Base-by-base conservation (phyloP, 2,329 filamentous ascomycete species). In the Aureobasidium zeae region DNA sequence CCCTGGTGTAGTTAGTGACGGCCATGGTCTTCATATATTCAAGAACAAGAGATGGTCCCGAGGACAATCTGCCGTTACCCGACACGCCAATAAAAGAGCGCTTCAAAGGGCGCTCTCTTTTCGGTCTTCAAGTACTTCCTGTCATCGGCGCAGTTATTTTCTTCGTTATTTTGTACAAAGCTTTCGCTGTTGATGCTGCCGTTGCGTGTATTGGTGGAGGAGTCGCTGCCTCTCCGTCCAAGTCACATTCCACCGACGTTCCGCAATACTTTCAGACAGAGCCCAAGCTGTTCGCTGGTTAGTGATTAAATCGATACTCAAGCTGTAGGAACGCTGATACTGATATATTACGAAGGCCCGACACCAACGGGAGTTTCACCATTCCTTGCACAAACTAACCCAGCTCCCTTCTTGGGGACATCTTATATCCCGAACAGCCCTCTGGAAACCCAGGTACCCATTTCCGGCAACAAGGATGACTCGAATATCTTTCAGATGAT, bases 301-400 rank as follows among this genome's bases (percentile, higher is more conserved):
- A 32, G 49, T 48, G 59, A 58, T 60, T 47, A 32, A 49, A 48
- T 30, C 30, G 16, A 33, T 16, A 3, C 8, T n/a, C n/a, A n/a
- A n/a, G n/a, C n/a, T n/a, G n/a, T n/a, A n/a, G n/a, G n/a, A n/a
- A n/a, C n/a, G n/a, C 12, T 17, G 28, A 24, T 21, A 17, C 25
- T 49, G 34, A 45, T n/a, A n/a, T 42, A 39, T 21, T 6, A 7
- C 32, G 3, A 22, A 60, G 81, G 81, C 1, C 80, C 80, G 26
- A 85, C 79, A 4, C 70, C 77, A n/a, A 87, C 82, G 1, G 83
- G 83, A 11, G 66, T 63, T 45, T 69, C 81, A 19, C 76, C 83
- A 1, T 86, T 85, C 57, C 65, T 87, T 46, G 83, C 81, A 1
- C 75, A 85, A 63, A 84, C 77, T 5, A 78, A 81, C 51, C 72